These are phyloP conservation scores for Miamiensis avidus DNA, from an alignment of 169 alveolate genomes.

Conservation along the genomic window DNA sequence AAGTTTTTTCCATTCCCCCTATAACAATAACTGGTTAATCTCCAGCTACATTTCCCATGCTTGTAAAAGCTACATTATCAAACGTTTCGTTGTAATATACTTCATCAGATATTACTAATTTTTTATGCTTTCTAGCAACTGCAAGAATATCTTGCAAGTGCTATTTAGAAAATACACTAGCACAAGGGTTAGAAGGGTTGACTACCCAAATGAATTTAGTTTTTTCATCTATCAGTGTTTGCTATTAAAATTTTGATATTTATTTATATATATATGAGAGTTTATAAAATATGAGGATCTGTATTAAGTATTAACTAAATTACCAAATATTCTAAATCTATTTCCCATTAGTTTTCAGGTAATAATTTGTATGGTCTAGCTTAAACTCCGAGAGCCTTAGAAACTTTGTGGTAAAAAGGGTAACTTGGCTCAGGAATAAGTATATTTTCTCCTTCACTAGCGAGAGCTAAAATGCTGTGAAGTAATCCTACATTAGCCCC, in stretches of 20 bases:
- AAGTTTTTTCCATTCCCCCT: constrained; percentile 56
- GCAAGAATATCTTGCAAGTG: constrained; percentile 25
- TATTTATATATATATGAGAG: background rate
- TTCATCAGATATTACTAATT: constrained; percentile 38
- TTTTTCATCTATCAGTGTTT: constrained; percentile 51
- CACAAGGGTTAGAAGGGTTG: constrained; percentile 43
- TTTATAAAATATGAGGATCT: too few species aligned
- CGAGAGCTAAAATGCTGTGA: constrained; percentile 46
- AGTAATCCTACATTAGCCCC: constrained; percentile 76
- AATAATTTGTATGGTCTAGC: constrained; percentile 56
- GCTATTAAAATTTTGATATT: too few species aligned
- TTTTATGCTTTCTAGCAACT: constrained; percentile 15
- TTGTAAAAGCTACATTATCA: constrained; percentile 72
- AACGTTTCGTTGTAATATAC: constrained; percentile 60
- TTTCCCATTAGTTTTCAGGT: constrained; percentile 72
- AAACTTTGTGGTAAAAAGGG: constrained; percentile 59
- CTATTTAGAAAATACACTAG: constrained; percentile 24
- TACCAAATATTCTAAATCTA: constrained; percentile 58
- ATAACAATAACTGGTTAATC: constrained; percentile 56
- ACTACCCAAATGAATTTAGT: constrained; percentile 61
- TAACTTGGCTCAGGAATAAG: constrained; percentile 77
- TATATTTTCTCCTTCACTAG: constrained; percentile 73
- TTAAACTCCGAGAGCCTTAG: constrained; percentile 48
- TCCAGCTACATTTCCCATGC: constrained; percentile 43
- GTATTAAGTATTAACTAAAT: too few species aligned